Percentiles rank a stretch among this genome's conserved stretches.
Conservation (phyloP, 1,139 yeast genomes). For the Taiozyma sp. region DNA sequence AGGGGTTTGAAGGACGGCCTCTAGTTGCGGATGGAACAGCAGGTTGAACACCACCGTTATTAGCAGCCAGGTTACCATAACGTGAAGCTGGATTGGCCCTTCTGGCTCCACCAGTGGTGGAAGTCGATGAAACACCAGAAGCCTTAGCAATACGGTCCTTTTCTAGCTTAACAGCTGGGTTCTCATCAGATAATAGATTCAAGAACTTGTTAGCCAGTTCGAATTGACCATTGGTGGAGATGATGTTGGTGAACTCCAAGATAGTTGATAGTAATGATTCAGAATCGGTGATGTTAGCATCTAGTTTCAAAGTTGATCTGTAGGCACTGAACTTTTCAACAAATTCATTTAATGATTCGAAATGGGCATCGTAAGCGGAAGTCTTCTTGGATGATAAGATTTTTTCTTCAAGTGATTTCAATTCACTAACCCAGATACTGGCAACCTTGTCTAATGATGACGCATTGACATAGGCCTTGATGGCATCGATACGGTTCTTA, state of each 20-base stretch:
- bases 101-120: conserved; percentile 12
- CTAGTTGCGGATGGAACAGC: conserved; percentile 10
- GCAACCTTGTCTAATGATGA: conserved; percentile 77
- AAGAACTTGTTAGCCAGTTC: conserved; percentile 75
- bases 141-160: conserved; percentile 79
- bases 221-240: conserved; percentile 81
- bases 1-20: conserved; percentile 24
- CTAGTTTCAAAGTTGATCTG: conserved; percentile 46
- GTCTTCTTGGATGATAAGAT: conserved; percentile 40
- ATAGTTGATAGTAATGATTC: conserved; percentile 32
- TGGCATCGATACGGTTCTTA: conserved; percentile 63
- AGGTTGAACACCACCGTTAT: conserved; percentile 4
- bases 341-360: conserved; percentile 74
- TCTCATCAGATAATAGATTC: conserved; percentile 62
- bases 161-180: conserved; percentile 56
- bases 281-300: conserved; percentile 35
- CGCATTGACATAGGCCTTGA: conserved; percentile 78
- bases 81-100: conserved; percentile 15
- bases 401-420: conserved; percentile 52
- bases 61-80: conserved; percentile 9
- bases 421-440: conserved; percentile 78
- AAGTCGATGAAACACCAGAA: conserved; percentile 25
- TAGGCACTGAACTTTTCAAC: conserved; percentile 81
- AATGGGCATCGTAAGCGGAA: conserved; percentile 82
- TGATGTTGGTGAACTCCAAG: conserved; percentile 71